Conservation (phyloP, 495 filamentous ascomycete genomes). For the Talaromyces trachyspermus region DNA sequence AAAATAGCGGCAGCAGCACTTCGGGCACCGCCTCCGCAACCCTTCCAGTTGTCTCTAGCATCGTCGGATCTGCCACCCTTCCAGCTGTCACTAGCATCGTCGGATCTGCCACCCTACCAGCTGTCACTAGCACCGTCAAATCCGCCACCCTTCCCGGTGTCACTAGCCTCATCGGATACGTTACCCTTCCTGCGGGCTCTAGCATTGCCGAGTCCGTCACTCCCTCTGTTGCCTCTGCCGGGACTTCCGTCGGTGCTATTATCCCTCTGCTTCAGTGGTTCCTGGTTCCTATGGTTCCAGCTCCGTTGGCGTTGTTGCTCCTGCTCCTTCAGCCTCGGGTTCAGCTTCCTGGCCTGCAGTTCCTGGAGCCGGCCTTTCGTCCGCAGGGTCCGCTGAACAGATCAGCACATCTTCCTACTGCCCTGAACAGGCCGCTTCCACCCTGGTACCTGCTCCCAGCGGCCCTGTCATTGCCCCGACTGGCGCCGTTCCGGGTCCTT, state of each 20-base stretch:
- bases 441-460: not conserved
- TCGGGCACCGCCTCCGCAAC: not conserved
- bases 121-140: not conserved
- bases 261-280: too few species aligned
- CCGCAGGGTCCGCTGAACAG: slow-evolving; percentile 9
- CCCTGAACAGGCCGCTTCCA: not conserved
- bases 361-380: slow-evolving; percentile 9
- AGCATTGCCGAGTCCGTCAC: slow-evolving; percentile 4
- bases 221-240: not conserved
- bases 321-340: not conserved
- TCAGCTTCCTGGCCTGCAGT: slow-evolving; percentile 8
- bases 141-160: not conserved
- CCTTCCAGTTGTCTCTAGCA: slow-evolving; percentile 4
- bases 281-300: too few species aligned
- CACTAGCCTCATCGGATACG: not conserved
- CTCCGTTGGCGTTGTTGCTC: too few species aligned
- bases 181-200: not conserved
- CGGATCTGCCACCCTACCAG: not conserved
- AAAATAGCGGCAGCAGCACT: not conserved
- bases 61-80: not conserved
- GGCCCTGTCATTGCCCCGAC: slow-evolving; percentile 2
- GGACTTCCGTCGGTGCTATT: slow-evolving; percentile 9
- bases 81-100: slow-evolving; percentile 6
- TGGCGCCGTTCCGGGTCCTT: slow-evolving; percentile 1
- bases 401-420: slow-evolving; percentile 3